Evolutionary conservation across 495 filamentous ascomycete genomes (phyloP), one percentile per base, ranked within the genome.

Genomic region (Friedmanniomyces simplex): DNA sequence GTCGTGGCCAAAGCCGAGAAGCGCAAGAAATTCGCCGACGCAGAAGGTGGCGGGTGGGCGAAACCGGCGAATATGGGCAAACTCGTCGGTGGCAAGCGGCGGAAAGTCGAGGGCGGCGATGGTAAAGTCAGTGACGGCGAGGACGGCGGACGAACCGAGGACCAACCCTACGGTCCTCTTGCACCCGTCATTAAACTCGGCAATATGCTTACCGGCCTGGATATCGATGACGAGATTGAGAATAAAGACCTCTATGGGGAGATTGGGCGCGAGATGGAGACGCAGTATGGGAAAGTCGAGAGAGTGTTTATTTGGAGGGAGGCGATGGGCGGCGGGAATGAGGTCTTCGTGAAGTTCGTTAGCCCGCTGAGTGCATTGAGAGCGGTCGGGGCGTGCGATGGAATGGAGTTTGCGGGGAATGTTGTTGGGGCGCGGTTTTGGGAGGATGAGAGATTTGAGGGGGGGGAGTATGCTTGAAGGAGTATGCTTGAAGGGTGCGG

Each of bases 331-430:
- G 68, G 73, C 13, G 72, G 77, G 34, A 71, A 79, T 5, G 79
- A 81, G 20, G 91, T 97, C 16, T 98, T 93, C 72, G 86, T 98
- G 63, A 86, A 91, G 71, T 98, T 97, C 66, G 88, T 84, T 0
- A 85, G 82, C 59, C 79, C 80, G 63, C 69, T 96, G 49, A 88
- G 83, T 42, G 93, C 89, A 42, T 66, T 96, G 55, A 77, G 91
- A 86, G 90, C 90, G 45, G 89, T 95, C 37, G 91, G 95, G 69
- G 89, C 83, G 11, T 79, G 91, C 10, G 82, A 94, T 64, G 87
- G 87, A 25, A 80, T 87, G 43, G 79, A 85, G 25, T 97, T 96
- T 69, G 90, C 89, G 61, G 90, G 88, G 0, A 94, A 94, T 62
- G 74, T 76, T 13, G 91, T 96, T 54, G 69, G 73, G 16, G 88